Base-by-base conservation (phyloP, 257 asterid species). In the Solanum corneliomulleri region DNA sequence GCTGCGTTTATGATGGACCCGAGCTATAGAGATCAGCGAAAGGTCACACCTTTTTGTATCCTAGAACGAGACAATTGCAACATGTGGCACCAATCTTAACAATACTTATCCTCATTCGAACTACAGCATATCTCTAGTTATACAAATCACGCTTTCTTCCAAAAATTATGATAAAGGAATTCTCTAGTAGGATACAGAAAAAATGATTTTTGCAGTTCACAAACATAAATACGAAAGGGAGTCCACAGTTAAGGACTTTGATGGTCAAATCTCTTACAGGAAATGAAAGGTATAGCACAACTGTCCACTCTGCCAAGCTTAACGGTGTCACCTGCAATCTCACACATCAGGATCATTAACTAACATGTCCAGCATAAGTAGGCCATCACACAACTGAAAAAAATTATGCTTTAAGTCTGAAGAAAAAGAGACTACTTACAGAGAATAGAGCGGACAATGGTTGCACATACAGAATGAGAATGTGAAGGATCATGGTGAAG, bases 401-500 rank as follows among this genome's bases (percentile, higher is more conserved):
- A 78, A 35, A 35, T 62, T 75, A 86, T 74, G 45, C 35, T 14
- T 68, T 1, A 78, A 35, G 64, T 21, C 42, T 29, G 47, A 89
- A 37, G 89, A 86, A 66, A 60, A 87, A 87, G 87, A 85, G 20
- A 82, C 64, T 42, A 94, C 98, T 91, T 93, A 95, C 98, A 47
- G 99, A 97, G 92, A 96, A 97, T 86, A 96, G 96, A 87, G 89
- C 88, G n/a, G 99, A 94, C 82, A 95, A 90, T n/a, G 99, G 99
- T 86, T 92, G 92, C 87, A 97, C 96, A 85, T 96, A 95, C 49
- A 96, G 94, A 91, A 96, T 97, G 86, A 94, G 93, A 85, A 86
- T 86, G 88, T 97, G 99, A 92, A 97, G 98, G 82, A 97, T 89
- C 98, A 97, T 96, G 74, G 99, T 97, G 76, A 97, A 91, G 87